A percentile compares a stretch with the other conserved stretches of the same genome.
Evolutionary conservation across 1,284 basidiomycete genomes (phyloP).

Genomic region (Austroboletus novae-zelandiae): DNA sequence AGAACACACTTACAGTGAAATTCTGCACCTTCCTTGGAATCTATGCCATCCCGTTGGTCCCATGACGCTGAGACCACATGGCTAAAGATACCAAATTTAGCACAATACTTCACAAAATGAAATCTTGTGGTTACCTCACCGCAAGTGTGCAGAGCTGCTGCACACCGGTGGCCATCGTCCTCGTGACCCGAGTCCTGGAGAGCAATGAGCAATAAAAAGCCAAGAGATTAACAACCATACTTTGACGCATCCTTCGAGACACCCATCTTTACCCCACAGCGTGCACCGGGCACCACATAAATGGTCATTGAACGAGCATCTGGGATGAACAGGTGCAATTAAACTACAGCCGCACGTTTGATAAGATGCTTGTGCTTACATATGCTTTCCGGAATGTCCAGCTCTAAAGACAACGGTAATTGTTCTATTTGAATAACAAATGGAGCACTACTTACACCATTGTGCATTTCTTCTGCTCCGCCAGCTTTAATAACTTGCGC

Average conservation of each 20-base stretch:
- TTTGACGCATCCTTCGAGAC: constrained; percentile 48
- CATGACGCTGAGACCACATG: constrained; percentile 41
- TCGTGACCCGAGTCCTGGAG: constrained; percentile 40
- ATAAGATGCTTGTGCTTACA: constrained; percentile 35
- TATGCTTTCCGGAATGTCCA: constrained; percentile 52
- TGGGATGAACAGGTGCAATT: constrained; percentile 17
- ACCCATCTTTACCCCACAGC: constrained; percentile 43
- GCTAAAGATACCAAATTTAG: constrained; percentile 31
- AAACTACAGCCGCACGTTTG: neutral
- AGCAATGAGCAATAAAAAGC: constrained; percentile 13
- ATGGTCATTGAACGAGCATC: constrained; percentile 49
- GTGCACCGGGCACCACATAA: constrained; percentile 45
- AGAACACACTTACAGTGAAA: constrained; percentile 39
- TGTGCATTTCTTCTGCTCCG: constrained; percentile 34
- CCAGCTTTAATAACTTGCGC: too few relatives aligned
- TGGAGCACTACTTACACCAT: constrained; percentile 38
- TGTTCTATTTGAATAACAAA: neutral
- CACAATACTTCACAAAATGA: neutral
- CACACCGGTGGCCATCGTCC: constrained; percentile 50
- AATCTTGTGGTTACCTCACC: constrained; percentile 41
- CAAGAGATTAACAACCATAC: constrained; percentile 16
- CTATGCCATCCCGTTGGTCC: constrained; percentile 29
- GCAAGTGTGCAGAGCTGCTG: constrained; percentile 49
- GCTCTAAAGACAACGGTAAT: constrained; percentile 36
- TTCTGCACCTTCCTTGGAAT: constrained; percentile 44